Base-by-base conservation (phyloP, 2,329 filamentous ascomycete genomes). In the Fusarium armeniacum region DNA sequence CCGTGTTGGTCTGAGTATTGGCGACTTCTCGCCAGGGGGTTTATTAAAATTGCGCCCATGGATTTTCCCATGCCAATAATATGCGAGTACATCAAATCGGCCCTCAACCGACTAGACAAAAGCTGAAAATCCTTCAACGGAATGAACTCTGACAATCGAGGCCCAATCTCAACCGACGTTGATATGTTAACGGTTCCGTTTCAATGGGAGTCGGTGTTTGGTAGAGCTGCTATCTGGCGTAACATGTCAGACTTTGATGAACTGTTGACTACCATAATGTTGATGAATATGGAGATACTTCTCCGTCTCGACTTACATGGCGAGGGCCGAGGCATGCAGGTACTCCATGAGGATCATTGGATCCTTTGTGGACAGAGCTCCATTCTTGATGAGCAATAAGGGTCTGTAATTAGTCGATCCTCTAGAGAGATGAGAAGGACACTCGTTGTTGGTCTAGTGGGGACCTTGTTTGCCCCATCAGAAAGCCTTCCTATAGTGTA, bases 1-100 rank as follows among this genome's bases (percentile, higher is more conserved):
- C 67, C 49, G 45, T 60, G 67, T 59, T 66, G 45, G 49, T 47
- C 44, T 51, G 43, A 38, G 47, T 38, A 35, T 30, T 40, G 49
- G 49, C n/a, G 24, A 52, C 35, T 52, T 52, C 35, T 52, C 35
- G 22, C 24, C 62, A 63, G 62, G 62, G 58, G 44, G 18, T 32
- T 46, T 51, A 24, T 45, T 67, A 47, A 71, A 57, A 70, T 70
- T 71, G 55, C 63, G 55, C 36, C 44, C 49, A 44, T 35, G 36
- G 41, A 57, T 58, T 51, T 22, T n/a, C 53, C 28, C 24, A 62
- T 33, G 51, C 63, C 59, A 70, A 70, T 65, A 32, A 47, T 49
- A 50, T 22, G 30, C 15, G 45, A 58, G 45, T 45, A 43, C 20
- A n/a, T 40, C 28, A 20, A 45, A 30, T 46, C 35, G 32, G 41